These are phyloP conservation scores for Penicillium sp. DNA, from an alignment of 2,329 filamentous ascomycete genomes.

Conservation along the genomic window DNA sequence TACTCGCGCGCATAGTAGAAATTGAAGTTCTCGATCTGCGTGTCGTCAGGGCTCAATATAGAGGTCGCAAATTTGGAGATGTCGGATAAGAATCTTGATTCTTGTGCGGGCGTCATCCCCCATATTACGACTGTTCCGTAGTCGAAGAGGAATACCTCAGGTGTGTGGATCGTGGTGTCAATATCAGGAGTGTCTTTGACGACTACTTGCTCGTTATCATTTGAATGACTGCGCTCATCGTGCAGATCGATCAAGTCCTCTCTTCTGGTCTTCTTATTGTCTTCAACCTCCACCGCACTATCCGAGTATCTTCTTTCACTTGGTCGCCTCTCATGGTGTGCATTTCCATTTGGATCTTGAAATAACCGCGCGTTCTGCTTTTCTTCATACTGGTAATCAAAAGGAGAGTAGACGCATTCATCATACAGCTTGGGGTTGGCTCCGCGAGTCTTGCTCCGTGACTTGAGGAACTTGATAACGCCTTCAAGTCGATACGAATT, in stretches of 20 bases:
- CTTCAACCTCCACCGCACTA: constrained; percentile 64
- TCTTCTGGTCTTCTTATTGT: constrained; percentile 53
- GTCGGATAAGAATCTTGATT: constrained; percentile 87
- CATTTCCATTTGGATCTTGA: constrained; percentile 29
- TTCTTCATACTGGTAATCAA: constrained; percentile 66
- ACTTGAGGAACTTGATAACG: constrained; percentile 87
- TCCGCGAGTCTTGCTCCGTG: constrained; percentile 70
- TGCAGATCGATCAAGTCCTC: constrained; percentile 65
- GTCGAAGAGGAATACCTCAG: constrained; percentile 93
- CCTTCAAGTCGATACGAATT: constrained; percentile 87
- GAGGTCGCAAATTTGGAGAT: constrained; percentile 91
- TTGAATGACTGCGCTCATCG: constrained; percentile 36
- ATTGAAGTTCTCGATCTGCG: constrained; percentile 97
- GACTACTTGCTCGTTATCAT: constrained; percentile 25
- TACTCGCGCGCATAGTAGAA: constrained; percentile 99
- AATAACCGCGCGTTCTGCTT: constrained; percentile 34
- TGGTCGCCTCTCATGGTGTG: constrained; percentile 31
- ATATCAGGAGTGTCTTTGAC: constrained; percentile 60
- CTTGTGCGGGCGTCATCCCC: constrained; percentile 91
- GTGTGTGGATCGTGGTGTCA: constrained; percentile 83
- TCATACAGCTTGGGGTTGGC: constrained; percentile 90
- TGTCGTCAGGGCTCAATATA: constrained; percentile 80
- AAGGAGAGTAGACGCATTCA: constrained; percentile 96
- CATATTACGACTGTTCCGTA: constrained; percentile 98
- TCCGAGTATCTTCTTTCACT: constrained; percentile 68